Evolutionary conservation across 495 filamentous ascomycete species (phyloP).

Genomic region (Neurospora sp.): DNA sequence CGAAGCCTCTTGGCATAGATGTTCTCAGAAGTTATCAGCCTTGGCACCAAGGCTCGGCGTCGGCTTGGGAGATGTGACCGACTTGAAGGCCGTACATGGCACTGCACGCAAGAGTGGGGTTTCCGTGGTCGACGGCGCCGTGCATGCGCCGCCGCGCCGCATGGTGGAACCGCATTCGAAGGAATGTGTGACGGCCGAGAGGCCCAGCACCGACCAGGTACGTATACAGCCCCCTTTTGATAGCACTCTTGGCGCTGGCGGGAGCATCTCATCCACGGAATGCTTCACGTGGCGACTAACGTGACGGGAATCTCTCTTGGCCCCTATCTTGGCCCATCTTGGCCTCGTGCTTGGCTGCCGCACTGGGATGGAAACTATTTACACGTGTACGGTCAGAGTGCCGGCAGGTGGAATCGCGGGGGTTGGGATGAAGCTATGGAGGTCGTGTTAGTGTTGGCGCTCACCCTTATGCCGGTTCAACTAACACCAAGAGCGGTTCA

Average conservation of each 20-base stretch:
- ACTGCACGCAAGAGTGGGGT: not conserved
- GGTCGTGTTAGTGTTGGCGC: not conserved
- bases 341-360: not conserved
- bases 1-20: not conserved
- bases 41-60: not conserved
- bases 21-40: not conserved
- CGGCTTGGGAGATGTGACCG: not conserved
- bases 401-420: not conserved
- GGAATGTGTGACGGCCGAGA: not conserved
- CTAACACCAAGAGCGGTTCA: not conserved
- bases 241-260: slow-evolving; percentile 1
- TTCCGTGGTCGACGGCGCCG: not conserved
- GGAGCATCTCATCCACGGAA: not conserved
- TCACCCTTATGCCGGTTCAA: not conserved
- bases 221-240: not conserved
- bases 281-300: slow-evolving; percentile 4
- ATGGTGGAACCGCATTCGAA: not conserved
- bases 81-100: not conserved
- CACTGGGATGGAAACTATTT: not conserved
- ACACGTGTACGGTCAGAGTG: not conserved
- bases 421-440: not conserved
- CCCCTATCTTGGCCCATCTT: not conserved
- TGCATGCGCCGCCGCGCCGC: not conserved
- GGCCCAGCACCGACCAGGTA: not conserved
- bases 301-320: not conserved